Evolutionary conservation across 2,329 filamentous ascomycete species (phyloP), one percentile per base, ranked within the genome.

Genomic region (Alternaria atra): DNA sequence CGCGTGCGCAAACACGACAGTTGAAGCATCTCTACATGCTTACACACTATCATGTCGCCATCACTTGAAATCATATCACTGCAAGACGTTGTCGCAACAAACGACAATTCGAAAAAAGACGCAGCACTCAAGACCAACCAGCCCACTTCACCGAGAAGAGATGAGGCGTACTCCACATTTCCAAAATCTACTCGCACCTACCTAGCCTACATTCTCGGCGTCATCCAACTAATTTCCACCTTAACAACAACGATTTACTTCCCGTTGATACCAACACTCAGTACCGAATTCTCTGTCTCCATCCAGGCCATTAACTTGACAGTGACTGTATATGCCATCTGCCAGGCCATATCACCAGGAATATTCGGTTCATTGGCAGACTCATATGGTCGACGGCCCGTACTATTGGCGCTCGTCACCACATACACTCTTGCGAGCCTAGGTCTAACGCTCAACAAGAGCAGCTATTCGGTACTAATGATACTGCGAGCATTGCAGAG

Each of bases 241-340:
- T 25, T 48, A 0, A 48, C 46, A 34, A 48, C 46, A 15, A 48
- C 27, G 23, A 54, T 54, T 13, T 44, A 43, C 52, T 54, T 43
- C 25, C 52, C 52, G 9, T 20, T 40, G 17, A 54, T 54, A 12
- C 35, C 27, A 29, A n/a, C 52, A 12, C 23, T 54, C 5, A 34
- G 32, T 27, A 34, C 20, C 13, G 20, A 42, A n/a, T 44, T 54
- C n/a, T 27, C 25, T 13, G 40, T 44, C 17, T 54, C 52, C 6
- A 32, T 54, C 35, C 29, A 35, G 13, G 30, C 15, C 15, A 54
- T 54, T n/a, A 44, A 54, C 37, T 30, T 54, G 7, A 54, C 52
- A 4, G 52, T 54, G 7, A 54, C 52, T 13, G 32, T 29, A 0
- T 54, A 20, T 20, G 20, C 44, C 52, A 37, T 44, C 20, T 25